phyloP scores from a whole-genome alignment of 495 filamentous ascomycete species.

The Tuber indicum region DNA sequence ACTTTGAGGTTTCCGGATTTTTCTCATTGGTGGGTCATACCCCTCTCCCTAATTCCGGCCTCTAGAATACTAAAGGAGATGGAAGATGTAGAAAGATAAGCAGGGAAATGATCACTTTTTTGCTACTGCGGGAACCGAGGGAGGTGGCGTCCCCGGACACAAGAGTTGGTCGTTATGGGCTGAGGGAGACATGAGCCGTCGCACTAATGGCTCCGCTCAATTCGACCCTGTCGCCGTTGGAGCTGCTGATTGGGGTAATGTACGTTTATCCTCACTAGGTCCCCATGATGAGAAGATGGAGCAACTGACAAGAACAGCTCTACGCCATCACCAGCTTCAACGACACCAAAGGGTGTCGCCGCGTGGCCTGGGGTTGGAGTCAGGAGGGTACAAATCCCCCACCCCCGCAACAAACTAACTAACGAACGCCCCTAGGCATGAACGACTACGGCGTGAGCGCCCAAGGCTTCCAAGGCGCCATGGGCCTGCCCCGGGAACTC shows the following conservation, averaged over 20 bases:
- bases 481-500: constrained; percentile 46
- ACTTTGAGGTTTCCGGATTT: constrained; percentile 55
- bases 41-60: constrained; percentile 31
- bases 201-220: constrained; percentile 43
- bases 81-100: constrained; percentile 7
- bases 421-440: constrained; percentile 27
- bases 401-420: not conserved
- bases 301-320: constrained; percentile 9
- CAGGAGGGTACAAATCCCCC: constrained; percentile 33
- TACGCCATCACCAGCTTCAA: constrained; percentile 47
- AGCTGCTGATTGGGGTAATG: constrained; percentile 45
- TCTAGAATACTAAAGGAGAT: not conserved
- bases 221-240: constrained; percentile 44
- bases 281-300: not conserved
- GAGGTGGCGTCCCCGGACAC: constrained; percentile 44
- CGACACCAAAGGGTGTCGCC: constrained; percentile 46
- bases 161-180: constrained; percentile 47
- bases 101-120: constrained; percentile 46
- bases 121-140: constrained; percentile 50
- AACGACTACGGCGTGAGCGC: constrained; percentile 42
- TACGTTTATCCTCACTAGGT: not conserved
- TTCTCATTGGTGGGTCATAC: constrained; percentile 43
- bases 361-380: constrained; percentile 47
- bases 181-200: constrained; percentile 43
- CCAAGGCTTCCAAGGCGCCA: constrained; percentile 46